phyloP scores from a whole-genome alignment of 139 green algal genomes.

The Chlamydomonas sphaeroides region DNA sequence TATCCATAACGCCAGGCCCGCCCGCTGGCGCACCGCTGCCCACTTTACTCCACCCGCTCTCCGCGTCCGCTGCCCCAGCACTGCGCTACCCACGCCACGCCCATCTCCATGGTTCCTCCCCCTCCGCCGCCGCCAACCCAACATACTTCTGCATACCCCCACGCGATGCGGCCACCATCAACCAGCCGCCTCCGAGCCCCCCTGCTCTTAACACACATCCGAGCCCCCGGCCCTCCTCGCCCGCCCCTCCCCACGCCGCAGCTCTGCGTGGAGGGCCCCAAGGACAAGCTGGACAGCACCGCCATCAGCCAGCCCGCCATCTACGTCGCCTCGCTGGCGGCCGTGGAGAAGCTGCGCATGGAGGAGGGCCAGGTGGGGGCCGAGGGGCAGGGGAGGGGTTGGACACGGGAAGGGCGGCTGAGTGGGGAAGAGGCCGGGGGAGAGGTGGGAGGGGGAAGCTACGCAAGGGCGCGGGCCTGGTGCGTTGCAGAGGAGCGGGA shows the following conservation, averaged over 20 bases:
- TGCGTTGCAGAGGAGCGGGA: too few species aligned
- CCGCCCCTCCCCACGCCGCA: too few species aligned
- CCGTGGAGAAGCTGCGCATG: slow-evolving; percentile 92
- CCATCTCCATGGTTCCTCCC: neutral
- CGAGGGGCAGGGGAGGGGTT: too few species aligned
- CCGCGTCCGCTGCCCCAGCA: too few species aligned
- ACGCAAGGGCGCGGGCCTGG: too few species aligned
- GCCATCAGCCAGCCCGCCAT: slow-evolving; percentile 97
- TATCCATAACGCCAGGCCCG: too few species aligned
- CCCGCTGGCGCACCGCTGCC: too few species aligned
- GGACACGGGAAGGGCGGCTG: neutral
- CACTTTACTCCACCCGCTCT: too few species aligned
- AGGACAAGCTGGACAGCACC: slow-evolving; percentile 97
- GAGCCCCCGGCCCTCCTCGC: too few species aligned
- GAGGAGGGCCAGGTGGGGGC: slow-evolving; percentile 68
- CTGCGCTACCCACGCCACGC: too few species aligned
- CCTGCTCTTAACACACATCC: neutral
- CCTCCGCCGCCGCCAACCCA: neutral
- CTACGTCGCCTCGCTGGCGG: slow-evolving; percentile 95
- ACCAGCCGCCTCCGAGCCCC: neutral
- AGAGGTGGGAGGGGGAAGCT: too few species aligned
- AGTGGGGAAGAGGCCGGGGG: neutral
- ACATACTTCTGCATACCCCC: neutral
- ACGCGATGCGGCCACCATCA: neutral
- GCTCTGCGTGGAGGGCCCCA: slow-evolving; percentile 84